phyloP scores from a whole-genome alignment of 306 rosid genomes.

The Ziziphus jujuba region DNA sequence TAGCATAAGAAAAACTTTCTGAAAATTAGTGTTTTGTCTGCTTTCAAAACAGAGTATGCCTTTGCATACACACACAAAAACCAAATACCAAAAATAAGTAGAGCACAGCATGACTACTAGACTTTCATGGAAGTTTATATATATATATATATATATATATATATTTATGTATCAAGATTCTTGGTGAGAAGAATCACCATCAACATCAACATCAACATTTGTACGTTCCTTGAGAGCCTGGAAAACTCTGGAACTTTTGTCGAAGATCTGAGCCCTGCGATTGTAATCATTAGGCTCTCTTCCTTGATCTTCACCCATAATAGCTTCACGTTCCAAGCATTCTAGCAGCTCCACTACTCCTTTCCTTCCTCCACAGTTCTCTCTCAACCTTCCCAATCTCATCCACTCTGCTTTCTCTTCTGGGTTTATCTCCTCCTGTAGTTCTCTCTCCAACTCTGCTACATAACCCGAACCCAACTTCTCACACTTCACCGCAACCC shows the following conservation, averaged over 20 bases:
- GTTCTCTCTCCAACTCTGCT: conserved; percentile 41
- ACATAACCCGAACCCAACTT: conserved; percentile 21
- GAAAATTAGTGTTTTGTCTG: neutral
- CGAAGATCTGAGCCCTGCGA: conserved; percentile 76
- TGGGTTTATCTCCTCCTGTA: conserved; percentile 45
- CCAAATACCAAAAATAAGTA: neutral
- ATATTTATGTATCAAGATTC: too few relatives aligned
- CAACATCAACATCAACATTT: neutral
- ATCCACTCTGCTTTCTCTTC: conserved; percentile 33
- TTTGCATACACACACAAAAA: too few relatives aligned
- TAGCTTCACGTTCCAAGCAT: conserved; percentile 78
- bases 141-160: too few relatives aligned
- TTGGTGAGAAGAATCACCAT: neutral
- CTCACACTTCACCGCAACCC: conserved; percentile 27
- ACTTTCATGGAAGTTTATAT: too few relatives aligned
- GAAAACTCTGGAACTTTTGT: conserved; percentile 57
- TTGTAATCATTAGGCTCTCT: conserved; percentile 67
- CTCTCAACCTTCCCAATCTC: conserved; percentile 30
- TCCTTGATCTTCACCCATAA: conserved; percentile 86
- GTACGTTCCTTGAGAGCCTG: conserved; percentile 63
- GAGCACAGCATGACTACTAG: too few relatives aligned
- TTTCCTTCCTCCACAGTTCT: conserved; percentile 48
- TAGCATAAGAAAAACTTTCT: neutral
- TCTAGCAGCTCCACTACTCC: conserved; percentile 63
- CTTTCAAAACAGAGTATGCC: too few relatives aligned